phyloP scores from a whole-genome alignment of 2,329 filamentous ascomycete species.

The Trichoderma koningii region DNA sequence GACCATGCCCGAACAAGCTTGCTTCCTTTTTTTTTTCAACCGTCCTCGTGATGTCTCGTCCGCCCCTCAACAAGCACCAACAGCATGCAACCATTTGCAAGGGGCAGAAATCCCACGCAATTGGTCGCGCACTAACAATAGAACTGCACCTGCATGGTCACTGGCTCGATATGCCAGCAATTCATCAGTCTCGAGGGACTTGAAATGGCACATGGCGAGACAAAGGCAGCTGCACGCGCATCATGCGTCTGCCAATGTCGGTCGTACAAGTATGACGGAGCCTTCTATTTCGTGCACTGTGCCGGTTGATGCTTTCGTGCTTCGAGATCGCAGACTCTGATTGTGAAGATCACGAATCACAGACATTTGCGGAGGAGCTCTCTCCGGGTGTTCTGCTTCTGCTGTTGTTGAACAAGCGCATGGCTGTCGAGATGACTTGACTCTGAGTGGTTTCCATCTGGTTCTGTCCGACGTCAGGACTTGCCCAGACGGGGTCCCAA shows the following conservation, averaged over 20 bases:
- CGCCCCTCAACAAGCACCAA: slow-evolving; percentile 18
- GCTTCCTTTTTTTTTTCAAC: slow-evolving; percentile 17
- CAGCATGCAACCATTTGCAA: neutral
- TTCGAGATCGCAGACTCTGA: slow-evolving; percentile 4
- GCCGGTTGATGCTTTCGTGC: neutral
- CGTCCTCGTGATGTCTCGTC: slow-evolving; percentile 19
- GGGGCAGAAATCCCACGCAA: neutral
- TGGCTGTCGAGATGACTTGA: neutral
- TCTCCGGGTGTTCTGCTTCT: neutral
- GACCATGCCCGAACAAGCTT: neutral
- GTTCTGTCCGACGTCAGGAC: neutral
- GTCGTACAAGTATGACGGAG: neutral
- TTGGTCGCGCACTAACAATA: slow-evolving; percentile 12
- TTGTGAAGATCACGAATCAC: neutral
- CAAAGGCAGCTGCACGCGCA: slow-evolving; percentile 16
- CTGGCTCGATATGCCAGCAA: neutral
- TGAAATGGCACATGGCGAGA: slow-evolving; percentile 6
- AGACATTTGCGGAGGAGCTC: neutral
- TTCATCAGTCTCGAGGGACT: neutral
- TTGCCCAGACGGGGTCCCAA: neutral
- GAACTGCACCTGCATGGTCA: slow-evolving; percentile 1
- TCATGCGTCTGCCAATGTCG: slow-evolving; percentile 6
- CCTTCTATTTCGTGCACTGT: neutral
- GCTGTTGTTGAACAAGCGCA: no score
- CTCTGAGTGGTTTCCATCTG: slow-evolving; percentile 6